Evolutionary conservation across 768 basidiomycete species (phyloP), one percentile per base, ranked within the genome.

Genomic region (Austroboletus festivus): DNA sequence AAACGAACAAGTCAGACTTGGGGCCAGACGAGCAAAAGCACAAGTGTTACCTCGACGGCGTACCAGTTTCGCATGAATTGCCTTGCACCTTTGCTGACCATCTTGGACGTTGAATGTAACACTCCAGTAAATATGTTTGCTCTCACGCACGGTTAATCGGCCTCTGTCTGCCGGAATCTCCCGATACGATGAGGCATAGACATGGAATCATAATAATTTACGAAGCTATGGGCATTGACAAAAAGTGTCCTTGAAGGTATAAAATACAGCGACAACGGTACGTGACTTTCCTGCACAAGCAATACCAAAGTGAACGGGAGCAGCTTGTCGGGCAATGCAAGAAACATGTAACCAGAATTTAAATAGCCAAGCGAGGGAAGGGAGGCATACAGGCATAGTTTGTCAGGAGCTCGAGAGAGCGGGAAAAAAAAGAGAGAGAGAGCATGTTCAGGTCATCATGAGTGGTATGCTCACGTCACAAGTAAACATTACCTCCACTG

Each of bases 1-100:
- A 30, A 21, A 38, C 15, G 16, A 30, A 44, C 31, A 31, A 12
- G 50, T 16, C 50, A 48, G 47, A 38, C 3, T 42, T 19, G 5
- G 28, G 22, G 28, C 16, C 2, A n/a, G 31, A n/a, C 5, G 10
- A 21, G 19, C n/a, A 26, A 47, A 31, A 24, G 57, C 11, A 26
- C 0, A 9, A 40, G 21, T n/a, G 15, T n/a, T 51, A 76, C 73
- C 68, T 78, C 76, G 52, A 73, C 57, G 54, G 76, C 76, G 52
- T 69, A 70, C 73, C 73, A 75, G 57, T 76, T 55, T 52, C 62
- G 63, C 68, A 68, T 66, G 54, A 68, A 68, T 34, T 55, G 50
- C 23, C 56, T 67, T n/a, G 15, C n/a, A 16, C 50, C 54, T 48
- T 49, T 60, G 38, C 33, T 40, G 23, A 53, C 58, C 65, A 69